Evolutionary conservation across 345 rosid genomes (phyloP).

Genomic region (Fremontodendron californicum): DNA sequence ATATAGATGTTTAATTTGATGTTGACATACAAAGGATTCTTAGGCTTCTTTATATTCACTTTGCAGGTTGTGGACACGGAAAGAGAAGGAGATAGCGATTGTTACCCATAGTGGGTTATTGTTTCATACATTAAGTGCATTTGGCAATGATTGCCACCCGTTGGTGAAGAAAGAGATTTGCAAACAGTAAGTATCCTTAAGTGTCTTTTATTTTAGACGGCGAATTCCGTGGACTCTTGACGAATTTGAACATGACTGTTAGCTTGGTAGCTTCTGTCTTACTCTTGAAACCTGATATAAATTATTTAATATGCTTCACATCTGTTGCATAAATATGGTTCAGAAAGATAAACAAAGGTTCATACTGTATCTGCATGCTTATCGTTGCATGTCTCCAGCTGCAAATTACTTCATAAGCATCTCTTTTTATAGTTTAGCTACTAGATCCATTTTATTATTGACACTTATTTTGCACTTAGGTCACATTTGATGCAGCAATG

Average conservation of each 20-base stretch:
- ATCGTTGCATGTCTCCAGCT: background rate
- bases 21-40: background rate
- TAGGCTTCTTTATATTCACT: slow-evolving; percentile 3
- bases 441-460: background rate
- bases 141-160: slow-evolving; percentile 76
- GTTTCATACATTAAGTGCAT: slow-evolving; percentile 61
- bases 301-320: background rate
- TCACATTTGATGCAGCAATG: background rate
- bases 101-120: slow-evolving; percentile 95
- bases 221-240: background rate
- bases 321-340: background rate
- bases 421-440: background rate
- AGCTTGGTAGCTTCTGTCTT: background rate
- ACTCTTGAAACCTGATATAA: background rate
- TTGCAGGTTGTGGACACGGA: slow-evolving; percentile 89
- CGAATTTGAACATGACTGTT: background rate
- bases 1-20: background rate
- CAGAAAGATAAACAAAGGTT: background rate
- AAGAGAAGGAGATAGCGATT: slow-evolving; percentile 92
- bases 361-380: background rate
- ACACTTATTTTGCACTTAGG: background rate
- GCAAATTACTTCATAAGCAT: background rate
- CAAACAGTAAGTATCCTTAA: slow-evolving; percentile 47
- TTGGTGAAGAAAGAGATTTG: slow-evolving; percentile 66
- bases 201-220: background rate